Conservation (phyloP, 2,329 filamentous ascomycete species). For the Ceratocystis huliohia region DNA sequence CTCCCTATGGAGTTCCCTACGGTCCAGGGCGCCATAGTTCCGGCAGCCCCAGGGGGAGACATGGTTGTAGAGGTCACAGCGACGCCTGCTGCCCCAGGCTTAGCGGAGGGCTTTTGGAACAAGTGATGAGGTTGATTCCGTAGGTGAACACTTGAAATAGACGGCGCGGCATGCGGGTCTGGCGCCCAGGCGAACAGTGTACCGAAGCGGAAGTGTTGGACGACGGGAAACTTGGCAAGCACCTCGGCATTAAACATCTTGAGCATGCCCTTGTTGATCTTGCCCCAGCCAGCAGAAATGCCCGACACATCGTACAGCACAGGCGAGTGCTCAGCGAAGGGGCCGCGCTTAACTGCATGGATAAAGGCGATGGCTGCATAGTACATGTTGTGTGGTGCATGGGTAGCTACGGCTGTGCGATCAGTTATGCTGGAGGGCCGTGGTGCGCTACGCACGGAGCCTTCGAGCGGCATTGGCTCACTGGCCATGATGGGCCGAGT, state of each 20-base stretch:
- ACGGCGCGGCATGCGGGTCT: slow-evolving; percentile 46
- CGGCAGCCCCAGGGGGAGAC: slow-evolving; percentile 27
- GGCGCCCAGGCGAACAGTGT: slow-evolving; percentile 65
- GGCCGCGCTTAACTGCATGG: slow-evolving; percentile 88
- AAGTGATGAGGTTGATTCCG: slow-evolving; percentile 37
- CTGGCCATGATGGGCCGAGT: slow-evolving; percentile 53
- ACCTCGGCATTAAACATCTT: slow-evolving; percentile 99
- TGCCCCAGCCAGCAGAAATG: slow-evolving; percentile 86
- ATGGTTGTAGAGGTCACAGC: not conserved
- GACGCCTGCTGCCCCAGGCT: too few species aligned
- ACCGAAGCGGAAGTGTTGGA: slow-evolving; percentile 88
- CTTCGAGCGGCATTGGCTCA: slow-evolving; percentile 60
- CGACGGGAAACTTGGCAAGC: slow-evolving; percentile 88
- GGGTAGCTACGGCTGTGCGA: slow-evolving; percentile 47
- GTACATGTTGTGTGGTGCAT: slow-evolving; percentile 67
- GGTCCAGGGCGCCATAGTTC: slow-evolving; percentile 11
- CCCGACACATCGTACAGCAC: slow-evolving; percentile 91
- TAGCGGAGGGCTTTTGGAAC: not conserved
- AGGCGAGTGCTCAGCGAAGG: slow-evolving; percentile 94
- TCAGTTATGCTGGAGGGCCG: slow-evolving; percentile 59
- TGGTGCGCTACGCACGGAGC: slow-evolving; percentile 60
- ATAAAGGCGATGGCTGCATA: slow-evolving; percentile 95
- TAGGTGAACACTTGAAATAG: slow-evolving; percentile 43
- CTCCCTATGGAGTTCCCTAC: not conserved
- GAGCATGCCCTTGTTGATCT: slow-evolving; percentile 95